Percentiles rank a stretch among this genome's conserved stretches.
These are phyloP conservation scores for Neonothopanus nambi DNA, from an alignment of 1,284 basidiomycete genomes.

Conservation along the genomic window DNA sequence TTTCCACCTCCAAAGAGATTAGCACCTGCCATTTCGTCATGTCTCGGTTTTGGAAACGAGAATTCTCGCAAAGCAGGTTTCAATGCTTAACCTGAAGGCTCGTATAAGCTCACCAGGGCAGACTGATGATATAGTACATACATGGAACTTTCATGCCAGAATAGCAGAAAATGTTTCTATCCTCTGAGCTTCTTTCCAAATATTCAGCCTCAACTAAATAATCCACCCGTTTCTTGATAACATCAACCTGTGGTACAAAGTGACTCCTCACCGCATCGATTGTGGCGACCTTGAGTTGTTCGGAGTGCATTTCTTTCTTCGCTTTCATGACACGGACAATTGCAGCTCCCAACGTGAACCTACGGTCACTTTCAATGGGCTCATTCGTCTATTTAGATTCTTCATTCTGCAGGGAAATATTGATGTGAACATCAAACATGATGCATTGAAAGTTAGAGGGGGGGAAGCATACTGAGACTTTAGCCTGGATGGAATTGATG, in stretches of 20 bases:
- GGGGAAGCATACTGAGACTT: conserved; percentile 72
- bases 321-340: conserved; percentile 96
- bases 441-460: conserved; percentile 4
- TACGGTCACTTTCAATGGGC: conserved; percentile 85
- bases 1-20: too few species aligned
- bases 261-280: conserved; percentile 86
- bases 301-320: conserved; percentile 77
- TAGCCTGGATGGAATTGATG: conserved; percentile 96
- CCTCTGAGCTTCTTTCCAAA: conserved; percentile 72
- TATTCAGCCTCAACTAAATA: conserved; percentile 86
- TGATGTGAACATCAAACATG: neutral
- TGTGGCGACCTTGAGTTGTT: conserved; percentile 76
- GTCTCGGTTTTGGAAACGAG: too few species aligned
- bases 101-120: too few species aligned
- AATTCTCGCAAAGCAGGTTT: too few species aligned
- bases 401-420: conserved; percentile 57
- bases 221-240: conserved; percentile 85
- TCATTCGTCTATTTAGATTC: conserved; percentile 84
- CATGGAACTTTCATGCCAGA: conserved; percentile 54
- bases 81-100: too few species aligned
- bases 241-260: conserved; percentile 68
- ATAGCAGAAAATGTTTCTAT: conserved; percentile 74
- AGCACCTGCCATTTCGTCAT: too few species aligned
- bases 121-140: too few species aligned
- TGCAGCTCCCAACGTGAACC: conserved; percentile 86